These are phyloP conservation scores for Trichosporon coremiiforme DNA, from an alignment of 1,284 basidiomycete species.

Conservation along the genomic window DNA sequence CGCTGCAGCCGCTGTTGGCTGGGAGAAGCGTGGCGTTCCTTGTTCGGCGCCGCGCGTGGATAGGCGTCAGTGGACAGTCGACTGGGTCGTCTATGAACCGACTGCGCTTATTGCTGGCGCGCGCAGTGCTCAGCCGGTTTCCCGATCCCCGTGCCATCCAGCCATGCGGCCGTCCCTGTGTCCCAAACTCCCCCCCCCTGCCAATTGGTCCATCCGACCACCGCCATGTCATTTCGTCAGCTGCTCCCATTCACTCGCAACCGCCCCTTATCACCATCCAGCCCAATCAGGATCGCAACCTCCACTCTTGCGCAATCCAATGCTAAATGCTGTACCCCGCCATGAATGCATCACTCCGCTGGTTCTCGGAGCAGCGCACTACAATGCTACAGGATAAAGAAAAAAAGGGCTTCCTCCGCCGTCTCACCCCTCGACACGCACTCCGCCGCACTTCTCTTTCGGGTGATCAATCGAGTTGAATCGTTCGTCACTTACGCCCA, in stretches of 20 bases:
- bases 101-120: too few relatives aligned
- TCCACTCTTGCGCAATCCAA: not conserved
- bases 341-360: conserved; percentile 26
- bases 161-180: not conserved
- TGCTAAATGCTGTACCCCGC: not conserved
- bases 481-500: conserved; percentile 27
- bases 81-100: too few relatives aligned
- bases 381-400: not conserved
- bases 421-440: conserved; percentile 21
- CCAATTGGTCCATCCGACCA: not conserved
- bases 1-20: not conserved
- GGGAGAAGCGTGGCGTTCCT: conserved; percentile 11
- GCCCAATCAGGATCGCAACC: not conserved
- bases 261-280: not conserved
- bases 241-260: not conserved
- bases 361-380: conserved; percentile 26
- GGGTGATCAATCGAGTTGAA: conserved; percentile 30
- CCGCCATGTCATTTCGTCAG: conserved; percentile 12
- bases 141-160: conserved; percentile 5
- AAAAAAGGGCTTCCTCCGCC: conserved; percentile 21
- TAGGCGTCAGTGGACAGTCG: conserved; percentile 3
- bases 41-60: conserved; percentile 9
- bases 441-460: conserved; percentile 23
- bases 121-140: not conserved
- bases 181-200: not conserved